phyloP scores from a whole-genome alignment of 441 rosid species.

The Brassica hybrid region DNA sequence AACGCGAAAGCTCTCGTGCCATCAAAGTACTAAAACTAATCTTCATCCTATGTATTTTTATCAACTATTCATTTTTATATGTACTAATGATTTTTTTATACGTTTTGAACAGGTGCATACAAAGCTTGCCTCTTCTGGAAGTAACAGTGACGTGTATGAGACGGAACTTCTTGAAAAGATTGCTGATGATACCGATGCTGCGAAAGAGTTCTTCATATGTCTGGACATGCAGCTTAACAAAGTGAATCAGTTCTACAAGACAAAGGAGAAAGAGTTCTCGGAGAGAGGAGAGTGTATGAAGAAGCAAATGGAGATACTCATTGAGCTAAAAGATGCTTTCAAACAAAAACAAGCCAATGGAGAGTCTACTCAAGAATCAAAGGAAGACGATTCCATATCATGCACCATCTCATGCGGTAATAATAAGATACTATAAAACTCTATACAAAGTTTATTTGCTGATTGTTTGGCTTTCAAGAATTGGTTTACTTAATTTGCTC shows the following conservation, averaged over 20 bases:
- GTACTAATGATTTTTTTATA: conserved; percentile 8
- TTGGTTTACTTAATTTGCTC: no score
- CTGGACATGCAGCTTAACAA: conserved; percentile 88
- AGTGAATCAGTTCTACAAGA: conserved; percentile 83
- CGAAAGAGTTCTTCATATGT: conserved; percentile 80
- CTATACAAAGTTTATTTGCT: no score
- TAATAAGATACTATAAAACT: neutral
- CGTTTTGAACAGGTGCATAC: conserved; percentile 67
- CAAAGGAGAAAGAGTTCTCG: conserved; percentile 87
- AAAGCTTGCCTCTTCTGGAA: conserved; percentile 75
- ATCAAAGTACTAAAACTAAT: conserved; percentile 64
- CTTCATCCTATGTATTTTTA: neutral
- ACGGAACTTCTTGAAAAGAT: conserved; percentile 88
- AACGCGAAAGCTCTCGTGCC: conserved; percentile 57
- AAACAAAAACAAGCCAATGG: conserved; percentile 56
- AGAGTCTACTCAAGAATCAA: conserved; percentile 53
- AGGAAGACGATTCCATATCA: conserved; percentile 77
- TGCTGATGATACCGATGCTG: conserved; percentile 71
- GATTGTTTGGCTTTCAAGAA: no score
- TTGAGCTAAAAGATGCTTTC: conserved; percentile 66
- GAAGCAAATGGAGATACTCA: conserved; percentile 87
- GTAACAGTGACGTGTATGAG: conserved; percentile 76
- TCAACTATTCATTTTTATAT: neutral
- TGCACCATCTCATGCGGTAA: conserved; percentile 82
- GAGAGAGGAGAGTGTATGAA: conserved; percentile 87